phyloP scores from a whole-genome alignment of 2,329 filamentous ascomycete genomes.

The Alternaria viburni region DNA sequence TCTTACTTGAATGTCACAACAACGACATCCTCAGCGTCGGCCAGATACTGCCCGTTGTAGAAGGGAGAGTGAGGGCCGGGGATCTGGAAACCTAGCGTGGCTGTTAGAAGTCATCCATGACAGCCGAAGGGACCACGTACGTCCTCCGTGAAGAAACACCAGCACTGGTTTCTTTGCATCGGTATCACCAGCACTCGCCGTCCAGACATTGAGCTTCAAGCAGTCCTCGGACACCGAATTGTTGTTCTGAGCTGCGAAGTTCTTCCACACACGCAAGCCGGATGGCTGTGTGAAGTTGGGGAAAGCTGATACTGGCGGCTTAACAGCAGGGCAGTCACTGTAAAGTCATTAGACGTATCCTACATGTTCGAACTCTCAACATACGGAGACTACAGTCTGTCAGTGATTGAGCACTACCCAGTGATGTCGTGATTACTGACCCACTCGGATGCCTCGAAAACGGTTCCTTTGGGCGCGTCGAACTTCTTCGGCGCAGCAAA shows the following conservation, averaged over 20 bases:
- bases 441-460: constrained; percentile 35
- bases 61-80: constrained; percentile 33
- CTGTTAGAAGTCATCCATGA: not conserved
- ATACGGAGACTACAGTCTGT: constrained; percentile 28
- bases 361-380: constrained; percentile 3
- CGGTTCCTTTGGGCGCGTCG: constrained; percentile 23
- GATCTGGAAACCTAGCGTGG: constrained; percentile 27
- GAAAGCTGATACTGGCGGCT: constrained; percentile 30
- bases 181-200: constrained; percentile 19
- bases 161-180: constrained; percentile 36
- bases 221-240: constrained; percentile 37
- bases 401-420: constrained; percentile 1
- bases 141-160: constrained; percentile 38
- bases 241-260: constrained; percentile 33
- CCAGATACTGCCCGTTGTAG: constrained; percentile 37
- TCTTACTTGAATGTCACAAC: constrained; percentile 38
- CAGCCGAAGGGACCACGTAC: constrained; percentile 14
- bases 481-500: constrained; percentile 41
- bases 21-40: constrained; percentile 36
- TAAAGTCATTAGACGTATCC: not conserved
- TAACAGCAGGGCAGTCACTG: constrained; percentile 34
- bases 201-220: constrained; percentile 40
- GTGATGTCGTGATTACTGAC: constrained; percentile 7
- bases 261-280: constrained; percentile 33
- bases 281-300: constrained; percentile 36